Evolutionary conservation across 2,329 filamentous ascomycete species (phyloP).

Genomic region (Microcyclospora pomicola): DNA sequence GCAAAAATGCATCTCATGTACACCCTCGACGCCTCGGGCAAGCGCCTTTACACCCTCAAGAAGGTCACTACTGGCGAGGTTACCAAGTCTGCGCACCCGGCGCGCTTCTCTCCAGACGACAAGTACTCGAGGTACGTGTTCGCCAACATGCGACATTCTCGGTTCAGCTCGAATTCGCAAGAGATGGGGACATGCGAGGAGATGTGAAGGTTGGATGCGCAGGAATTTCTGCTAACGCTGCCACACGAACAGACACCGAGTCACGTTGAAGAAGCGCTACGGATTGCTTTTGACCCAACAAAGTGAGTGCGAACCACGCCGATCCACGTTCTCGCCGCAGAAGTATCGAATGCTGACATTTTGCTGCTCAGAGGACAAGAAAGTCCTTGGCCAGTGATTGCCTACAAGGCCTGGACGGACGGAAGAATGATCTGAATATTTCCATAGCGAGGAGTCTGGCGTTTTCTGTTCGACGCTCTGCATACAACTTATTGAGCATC

Average conservation of each 20-base stretch:
- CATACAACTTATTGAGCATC: too few relatives aligned
- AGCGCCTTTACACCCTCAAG: conserved; percentile 88
- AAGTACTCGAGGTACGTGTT: conserved; percentile 65
- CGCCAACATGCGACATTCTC: too few relatives aligned
- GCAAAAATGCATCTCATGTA: conserved; percentile 63
- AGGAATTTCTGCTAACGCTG: too few relatives aligned
- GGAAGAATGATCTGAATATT: not conserved
- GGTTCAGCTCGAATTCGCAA: too few relatives aligned
- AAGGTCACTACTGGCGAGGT: conserved; percentile 71
- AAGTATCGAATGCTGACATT: conserved; percentile 2
- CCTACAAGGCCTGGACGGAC: not conserved
- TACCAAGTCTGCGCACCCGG: conserved; percentile 91
- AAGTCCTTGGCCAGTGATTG: conserved; percentile 29
- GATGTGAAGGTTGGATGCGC: not conserved
- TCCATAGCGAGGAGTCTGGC: not conserved
- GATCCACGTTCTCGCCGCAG: not conserved
- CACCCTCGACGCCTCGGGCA: conserved; percentile 68
- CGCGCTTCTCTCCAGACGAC: conserved; percentile 94
- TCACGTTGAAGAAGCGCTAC: conserved; percentile 89
- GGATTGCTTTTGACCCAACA: conserved; percentile 73
- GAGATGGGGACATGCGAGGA: too few relatives aligned
- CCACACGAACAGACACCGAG: conserved; percentile 54
- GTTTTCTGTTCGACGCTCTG: not conserved
- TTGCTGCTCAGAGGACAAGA: conserved; percentile 26
- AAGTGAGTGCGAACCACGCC: conserved; percentile 9